A percentile compares a stretch with the other conserved stretches of the same genome.
Conservation (phyloP, 1,284 basidiomycete genomes). For the Paramarasmius palmivorus region DNA sequence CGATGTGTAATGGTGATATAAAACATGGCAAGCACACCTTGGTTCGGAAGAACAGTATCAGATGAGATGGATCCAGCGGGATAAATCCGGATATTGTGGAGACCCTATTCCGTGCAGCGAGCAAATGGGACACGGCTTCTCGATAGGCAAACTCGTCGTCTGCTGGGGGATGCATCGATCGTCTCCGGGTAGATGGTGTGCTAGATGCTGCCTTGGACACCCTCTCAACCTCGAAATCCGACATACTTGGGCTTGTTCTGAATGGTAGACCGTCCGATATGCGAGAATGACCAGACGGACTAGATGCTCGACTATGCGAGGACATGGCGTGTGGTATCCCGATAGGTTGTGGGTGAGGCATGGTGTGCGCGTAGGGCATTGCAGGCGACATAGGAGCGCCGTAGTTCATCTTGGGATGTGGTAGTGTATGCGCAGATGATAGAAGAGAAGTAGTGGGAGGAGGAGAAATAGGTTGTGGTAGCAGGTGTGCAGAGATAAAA, state of each 20-base stretch:
- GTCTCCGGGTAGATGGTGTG: slow-evolving; percentile 22
- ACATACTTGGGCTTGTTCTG: slow-evolving; percentile 33
- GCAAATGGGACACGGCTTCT: slow-evolving; percentile 54
- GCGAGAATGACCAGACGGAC: slow-evolving; percentile 14
- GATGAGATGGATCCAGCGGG: slow-evolving; percentile 64
- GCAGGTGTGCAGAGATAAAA: background rate
- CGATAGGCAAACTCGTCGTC: slow-evolving; percentile 56
- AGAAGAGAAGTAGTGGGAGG: background rate
- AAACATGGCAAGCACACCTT: slow-evolving; percentile 48
- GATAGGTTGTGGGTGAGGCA: slow-evolving; percentile 2
- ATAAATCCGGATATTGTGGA: slow-evolving; percentile 71
- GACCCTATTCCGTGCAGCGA: slow-evolving; percentile 59
- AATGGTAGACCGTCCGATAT: slow-evolving; percentile 25
- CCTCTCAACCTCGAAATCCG: slow-evolving; percentile 65
- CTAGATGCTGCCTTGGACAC: slow-evolving; percentile 37
- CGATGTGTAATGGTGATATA: slow-evolving; percentile 3
- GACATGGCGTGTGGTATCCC: background rate
- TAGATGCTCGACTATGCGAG: slow-evolving; percentile 11
- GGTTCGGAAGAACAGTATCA: slow-evolving; percentile 77
- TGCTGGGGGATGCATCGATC: slow-evolving; percentile 29
- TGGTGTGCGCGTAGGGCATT: slow-evolving; percentile 5
- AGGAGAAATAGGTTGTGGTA: background rate
- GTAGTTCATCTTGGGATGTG: background rate
- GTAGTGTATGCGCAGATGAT: background rate
- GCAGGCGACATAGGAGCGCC: slow-evolving; percentile 1